Conservation (phyloP, 1,284 basidiomycete genomes). For the Apiotrichum gamsii region DNA sequence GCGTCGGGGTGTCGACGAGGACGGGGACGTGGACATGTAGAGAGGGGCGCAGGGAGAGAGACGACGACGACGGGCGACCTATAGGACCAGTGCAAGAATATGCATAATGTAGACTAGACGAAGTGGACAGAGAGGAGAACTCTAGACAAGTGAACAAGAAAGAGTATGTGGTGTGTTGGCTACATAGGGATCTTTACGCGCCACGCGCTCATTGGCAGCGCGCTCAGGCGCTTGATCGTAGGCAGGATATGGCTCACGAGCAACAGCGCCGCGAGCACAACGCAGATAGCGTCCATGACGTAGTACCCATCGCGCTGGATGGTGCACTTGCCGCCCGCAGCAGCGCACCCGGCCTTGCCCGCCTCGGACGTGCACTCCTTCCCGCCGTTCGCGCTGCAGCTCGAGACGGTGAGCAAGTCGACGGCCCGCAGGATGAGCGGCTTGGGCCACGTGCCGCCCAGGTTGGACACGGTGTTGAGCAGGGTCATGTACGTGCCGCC, state of each 20-base stretch:
- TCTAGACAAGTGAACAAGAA: not conserved
- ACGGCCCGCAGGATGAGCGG: conserved; percentile 57
- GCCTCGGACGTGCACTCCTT: conserved; percentile 83
- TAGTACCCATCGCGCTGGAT: conserved; percentile 91
- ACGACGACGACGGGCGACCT: too few species aligned
- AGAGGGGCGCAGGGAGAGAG: not conserved
- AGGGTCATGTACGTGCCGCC: conserved; percentile 98
- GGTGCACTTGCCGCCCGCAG: conserved; percentile 70
- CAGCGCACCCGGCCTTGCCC: conserved; percentile 72
- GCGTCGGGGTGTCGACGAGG: conserved; percentile 8
- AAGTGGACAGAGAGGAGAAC: too few species aligned
- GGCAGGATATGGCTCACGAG: conserved; percentile 76
- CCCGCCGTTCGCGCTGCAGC: conserved; percentile 60
- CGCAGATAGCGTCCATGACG: conserved; percentile 71
- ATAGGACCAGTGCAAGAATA: too few species aligned
- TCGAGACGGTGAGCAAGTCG: conserved; percentile 75
- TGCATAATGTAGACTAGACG: not conserved
- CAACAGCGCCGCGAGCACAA: conserved; percentile 65
- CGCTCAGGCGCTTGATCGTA: conserved; percentile 63
- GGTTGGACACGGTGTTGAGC: conserved; percentile 91
- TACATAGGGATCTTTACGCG: conserved; percentile 40
- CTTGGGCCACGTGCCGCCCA: conserved; percentile 92
- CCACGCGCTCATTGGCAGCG: conserved; percentile 44
- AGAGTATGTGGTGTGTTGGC: too few species aligned
- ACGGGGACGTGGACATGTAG: conserved; percentile 15